A percentile compares a stretch with the other conserved stretches of the same genome.
Conservation (phyloP, 805 yeast genomes). For the Lipomyces yamanashiensis region DNA sequence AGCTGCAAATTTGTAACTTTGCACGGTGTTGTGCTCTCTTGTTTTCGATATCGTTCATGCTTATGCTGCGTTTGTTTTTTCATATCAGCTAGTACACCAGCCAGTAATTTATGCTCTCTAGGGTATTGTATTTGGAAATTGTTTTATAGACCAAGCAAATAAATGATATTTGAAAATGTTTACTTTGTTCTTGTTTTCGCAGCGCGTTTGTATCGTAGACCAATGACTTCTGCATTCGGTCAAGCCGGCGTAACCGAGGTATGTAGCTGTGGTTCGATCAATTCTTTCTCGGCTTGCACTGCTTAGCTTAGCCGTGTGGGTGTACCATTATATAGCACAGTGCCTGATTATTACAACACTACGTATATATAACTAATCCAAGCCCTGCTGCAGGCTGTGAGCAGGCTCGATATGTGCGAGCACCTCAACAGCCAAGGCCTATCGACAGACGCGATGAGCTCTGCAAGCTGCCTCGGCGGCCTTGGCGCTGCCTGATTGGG, state of each 20-base stretch:
- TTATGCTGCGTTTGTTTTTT: background rate
- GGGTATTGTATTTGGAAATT: conserved; percentile 1
- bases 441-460: background rate
- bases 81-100: background rate
- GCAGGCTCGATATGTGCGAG: background rate
- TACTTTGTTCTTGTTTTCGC: no score
- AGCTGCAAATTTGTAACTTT: background rate
- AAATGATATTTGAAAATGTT: no score
- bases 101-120: background rate
- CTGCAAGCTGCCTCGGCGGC: background rate
- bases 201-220: no score
- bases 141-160: no score
- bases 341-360: no score
- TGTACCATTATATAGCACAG: no score
- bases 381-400: background rate
- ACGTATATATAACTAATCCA: background rate
- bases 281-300: no score
- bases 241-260: no score
- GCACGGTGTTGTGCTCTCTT: conserved; percentile 1
- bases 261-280: no score
- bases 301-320: no score
- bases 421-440: background rate
- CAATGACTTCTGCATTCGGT: no score
- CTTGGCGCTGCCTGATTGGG: conserved; percentile 5
- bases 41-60: background rate